Conservation (phyloP, 1,139 yeast species). For the Saccharomyces hybrid region DNA sequence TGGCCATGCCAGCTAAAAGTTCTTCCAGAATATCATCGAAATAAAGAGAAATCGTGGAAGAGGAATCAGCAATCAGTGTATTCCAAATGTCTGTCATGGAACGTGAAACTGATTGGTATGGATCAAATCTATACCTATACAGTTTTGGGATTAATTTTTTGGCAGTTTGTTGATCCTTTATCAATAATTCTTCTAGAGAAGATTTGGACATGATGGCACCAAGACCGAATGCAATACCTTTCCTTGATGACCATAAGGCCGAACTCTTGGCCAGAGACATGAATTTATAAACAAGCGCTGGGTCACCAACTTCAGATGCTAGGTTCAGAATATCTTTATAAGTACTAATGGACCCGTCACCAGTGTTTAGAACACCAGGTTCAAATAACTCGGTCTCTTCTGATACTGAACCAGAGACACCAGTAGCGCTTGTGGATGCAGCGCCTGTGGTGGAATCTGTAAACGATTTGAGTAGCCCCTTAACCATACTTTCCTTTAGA, state of each 20-base stretch:
- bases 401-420: slow-evolving; percentile 59
- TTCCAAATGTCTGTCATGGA: slow-evolving; percentile 91
- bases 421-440: slow-evolving; percentile 14
- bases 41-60: slow-evolving; percentile 46
- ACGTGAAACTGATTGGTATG: slow-evolving; percentile 61
- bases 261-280: slow-evolving; percentile 89
- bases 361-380: slow-evolving; percentile 69
- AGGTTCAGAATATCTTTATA: slow-evolving; percentile 76
- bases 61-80: slow-evolving; percentile 56
- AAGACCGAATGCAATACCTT: slow-evolving; percentile 90
- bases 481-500: slow-evolving; percentile 65
- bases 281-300: slow-evolving; percentile 85
- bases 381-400: slow-evolving; percentile 82
- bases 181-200: slow-evolving; percentile 56
- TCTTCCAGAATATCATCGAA: slow-evolving; percentile 58
- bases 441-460: slow-evolving; percentile 57
- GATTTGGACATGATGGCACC: slow-evolving; percentile 79
- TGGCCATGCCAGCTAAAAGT: slow-evolving; percentile 61
- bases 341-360: slow-evolving; percentile 81
- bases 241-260: slow-evolving; percentile 85
- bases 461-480: slow-evolving; percentile 68
- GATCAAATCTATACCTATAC: slow-evolving; percentile 80
- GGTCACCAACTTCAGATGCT: slow-evolving; percentile 94
- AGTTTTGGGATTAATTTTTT: slow-evolving; percentile 69
- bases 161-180: slow-evolving; percentile 48